These are phyloP conservation scores for Botrytis fragariae DNA, from an alignment of 2,329 filamentous ascomycete species.

Conservation along the genomic window DNA sequence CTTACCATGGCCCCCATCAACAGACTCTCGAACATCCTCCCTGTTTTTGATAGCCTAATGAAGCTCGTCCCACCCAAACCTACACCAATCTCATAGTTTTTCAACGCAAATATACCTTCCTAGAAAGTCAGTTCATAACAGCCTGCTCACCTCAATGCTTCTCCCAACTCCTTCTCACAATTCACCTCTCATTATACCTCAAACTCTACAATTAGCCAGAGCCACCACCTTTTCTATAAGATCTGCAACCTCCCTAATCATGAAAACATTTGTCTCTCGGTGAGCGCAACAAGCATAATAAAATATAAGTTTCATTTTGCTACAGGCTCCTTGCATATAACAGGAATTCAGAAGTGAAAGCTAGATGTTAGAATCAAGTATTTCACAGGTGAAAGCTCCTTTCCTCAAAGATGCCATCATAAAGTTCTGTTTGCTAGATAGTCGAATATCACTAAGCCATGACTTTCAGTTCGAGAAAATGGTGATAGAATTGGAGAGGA, in stretches of 20 bases:
- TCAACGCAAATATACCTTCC: background rate
- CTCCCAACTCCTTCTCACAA: background rate
- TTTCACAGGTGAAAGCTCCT: background rate
- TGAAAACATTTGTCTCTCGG: too few relatives aligned
- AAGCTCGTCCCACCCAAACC: background rate
- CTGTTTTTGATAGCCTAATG: background rate
- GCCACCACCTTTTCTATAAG: background rate
- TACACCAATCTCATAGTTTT: background rate
- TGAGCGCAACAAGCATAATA: too few relatives aligned
- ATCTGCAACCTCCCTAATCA: background rate
- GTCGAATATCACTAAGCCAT: background rate
- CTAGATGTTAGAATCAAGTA: background rate
- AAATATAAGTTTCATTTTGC: too few relatives aligned
- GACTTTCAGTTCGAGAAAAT: too few relatives aligned
- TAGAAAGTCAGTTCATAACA: background rate
- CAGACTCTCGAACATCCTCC: background rate
- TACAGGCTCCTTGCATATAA: accelerated
- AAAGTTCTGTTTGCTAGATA: too few relatives aligned
- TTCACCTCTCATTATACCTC: too few relatives aligned
- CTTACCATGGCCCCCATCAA: too few relatives aligned
- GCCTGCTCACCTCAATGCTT: too few relatives aligned
- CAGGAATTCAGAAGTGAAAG: background rate
- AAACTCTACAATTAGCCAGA: background rate
- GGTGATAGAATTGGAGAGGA: background rate
- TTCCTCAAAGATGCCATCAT: background rate